Base-by-base conservation (phyloP, 495 filamentous ascomycete genomes). In the Lasiosphaeria miniovina region DNA sequence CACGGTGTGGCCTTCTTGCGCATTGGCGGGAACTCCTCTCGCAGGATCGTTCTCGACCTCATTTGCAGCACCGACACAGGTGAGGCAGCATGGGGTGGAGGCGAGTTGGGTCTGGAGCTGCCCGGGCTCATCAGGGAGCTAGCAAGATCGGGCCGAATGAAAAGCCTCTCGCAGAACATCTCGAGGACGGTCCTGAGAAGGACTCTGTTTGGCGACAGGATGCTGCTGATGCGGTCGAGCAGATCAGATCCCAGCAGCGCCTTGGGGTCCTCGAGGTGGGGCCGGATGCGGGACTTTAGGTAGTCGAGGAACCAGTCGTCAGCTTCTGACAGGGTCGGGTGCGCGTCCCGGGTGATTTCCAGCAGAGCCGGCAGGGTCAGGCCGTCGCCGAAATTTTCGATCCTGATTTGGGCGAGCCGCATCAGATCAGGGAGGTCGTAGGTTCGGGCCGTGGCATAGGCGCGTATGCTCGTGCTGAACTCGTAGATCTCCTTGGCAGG, bases 381-480 rank as follows among this genome's bases (percentile, higher is more conserved):
- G 55, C 63, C 62, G 48, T 67, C 55, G 54, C 69, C 66, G 11
- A 54, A 61, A 62, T 68, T 70, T 60, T 65, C 66, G 32, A 72
- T 69, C 55, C 62, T 62, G 33, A 46, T 40, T 55, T 72, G 63
- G 38, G 69, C 65, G 3, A 70, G 69, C 9, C 59, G 65, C 65
- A 70, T 68, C 48, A 72, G 58, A n/a, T 67, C 68, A 15, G 69
- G 69, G n/a, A 72, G 60, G 1, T 72, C 69, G 54, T 68, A 72
- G 12, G 58, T 43, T 11, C 68, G 64, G 12, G 69, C 69, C 11
- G 68, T 62, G 24, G 66, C 57, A 41, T 72, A 72, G 31, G 63
- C 63, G 15, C 65, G 65, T 36, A 72, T 72, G 64, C 65, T 68
- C 8, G 69, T 70, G 58, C 60, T 66, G 55, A 72, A 66, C 68